Conservation (phyloP, 768 basidiomycete species). For the Sistotremastrum suecicum region DNA sequence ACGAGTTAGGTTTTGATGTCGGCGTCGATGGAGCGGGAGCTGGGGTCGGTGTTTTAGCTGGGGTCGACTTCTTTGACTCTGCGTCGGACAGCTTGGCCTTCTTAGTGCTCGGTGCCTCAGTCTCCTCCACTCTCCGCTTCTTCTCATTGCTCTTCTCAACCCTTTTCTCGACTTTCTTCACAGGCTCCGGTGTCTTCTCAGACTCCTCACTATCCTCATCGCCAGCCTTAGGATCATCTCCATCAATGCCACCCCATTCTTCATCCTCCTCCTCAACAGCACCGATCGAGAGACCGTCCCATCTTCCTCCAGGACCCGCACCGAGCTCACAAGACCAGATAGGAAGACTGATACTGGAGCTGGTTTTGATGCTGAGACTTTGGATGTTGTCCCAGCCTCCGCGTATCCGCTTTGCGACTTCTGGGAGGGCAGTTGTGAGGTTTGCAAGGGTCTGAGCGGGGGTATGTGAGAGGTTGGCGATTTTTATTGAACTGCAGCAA, state of each 20-base stretch:
- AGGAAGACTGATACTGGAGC: slow-evolving; percentile 69
- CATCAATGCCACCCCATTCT: slow-evolving; percentile 6
- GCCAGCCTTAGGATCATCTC: slow-evolving; percentile 6
- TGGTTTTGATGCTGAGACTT: slow-evolving; percentile 81
- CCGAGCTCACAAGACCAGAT: slow-evolving; percentile 80
- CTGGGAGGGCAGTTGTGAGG: slow-evolving; percentile 64
- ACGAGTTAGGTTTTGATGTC: no score
- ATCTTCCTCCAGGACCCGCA: slow-evolving; percentile 40
- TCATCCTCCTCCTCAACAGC: slow-evolving; percentile 13
- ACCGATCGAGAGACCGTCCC: slow-evolving; percentile 32
- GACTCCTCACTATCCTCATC: slow-evolving; percentile 5
- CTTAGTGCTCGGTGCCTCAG: background rate
- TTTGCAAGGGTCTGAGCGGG: slow-evolving; percentile 67
- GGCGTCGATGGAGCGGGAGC: no score
- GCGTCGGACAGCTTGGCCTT: no score
- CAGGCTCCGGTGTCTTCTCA: background rate
- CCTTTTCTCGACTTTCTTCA: slow-evolving; percentile 6
- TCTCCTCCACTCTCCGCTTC: slow-evolving; percentile 15
- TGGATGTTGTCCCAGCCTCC: slow-evolving; percentile 88
- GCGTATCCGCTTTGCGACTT: slow-evolving; percentile 51
- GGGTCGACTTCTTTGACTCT: no score
- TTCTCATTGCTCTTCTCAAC: slow-evolving; percentile 15
- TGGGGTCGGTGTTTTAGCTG: no score
- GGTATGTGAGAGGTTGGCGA: slow-evolving; percentile 60
- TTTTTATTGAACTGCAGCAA: slow-evolving; percentile 58